These are phyloP conservation scores for Maudiozyma pseudohumilis DNA, from an alignment of 805 yeast species.

Conservation along the genomic window DNA sequence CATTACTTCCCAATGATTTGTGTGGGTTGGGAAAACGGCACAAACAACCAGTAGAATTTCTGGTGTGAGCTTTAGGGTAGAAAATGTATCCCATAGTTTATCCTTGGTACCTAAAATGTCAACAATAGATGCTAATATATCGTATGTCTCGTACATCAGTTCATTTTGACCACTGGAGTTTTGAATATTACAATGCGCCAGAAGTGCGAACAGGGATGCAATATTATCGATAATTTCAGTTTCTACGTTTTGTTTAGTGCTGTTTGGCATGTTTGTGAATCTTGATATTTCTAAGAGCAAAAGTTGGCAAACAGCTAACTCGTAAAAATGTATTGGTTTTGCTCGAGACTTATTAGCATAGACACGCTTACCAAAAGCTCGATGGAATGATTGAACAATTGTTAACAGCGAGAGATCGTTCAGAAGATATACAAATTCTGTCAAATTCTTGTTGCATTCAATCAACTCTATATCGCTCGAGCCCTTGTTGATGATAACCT, in stretches of 20 bases:
- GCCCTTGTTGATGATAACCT: slow-evolving; percentile 17
- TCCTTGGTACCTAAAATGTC: slow-evolving; percentile 5
- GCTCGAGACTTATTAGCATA: slow-evolving; percentile 14
- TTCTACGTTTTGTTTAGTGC: slow-evolving; percentile 10
- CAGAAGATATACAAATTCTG: slow-evolving; percentile 15
- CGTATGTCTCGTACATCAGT: slow-evolving; percentile 12
- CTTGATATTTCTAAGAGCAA: slow-evolving; percentile 20
- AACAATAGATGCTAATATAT: slow-evolving; percentile 14
- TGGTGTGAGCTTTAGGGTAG: slow-evolving; percentile 10
- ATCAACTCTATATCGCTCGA: slow-evolving; percentile 21
- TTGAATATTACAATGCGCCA: slow-evolving; percentile 12
- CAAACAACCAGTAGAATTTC: slow-evolving; percentile 11
- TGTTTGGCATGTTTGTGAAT: slow-evolving; percentile 13
- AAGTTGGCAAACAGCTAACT: slow-evolving; percentile 23
- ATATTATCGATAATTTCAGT: slow-evolving; percentile 18
- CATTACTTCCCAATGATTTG: slow-evolving; percentile 17
- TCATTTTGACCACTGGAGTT: slow-evolving; percentile 3
- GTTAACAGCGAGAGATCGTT: slow-evolving; percentile 14
- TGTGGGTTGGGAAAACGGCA: slow-evolving; percentile 14
- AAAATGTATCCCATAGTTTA: slow-evolving; percentile 16
- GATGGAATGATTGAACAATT: slow-evolving; percentile 19
- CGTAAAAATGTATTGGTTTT: slow-evolving; percentile 27
- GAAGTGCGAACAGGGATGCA: slow-evolving; percentile 20
- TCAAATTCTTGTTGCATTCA: slow-evolving; percentile 8
- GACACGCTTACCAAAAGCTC: slow-evolving; percentile 20